Conservation (phyloP, 169 alveolate genomes). For the Plasmodium inui region DNA sequence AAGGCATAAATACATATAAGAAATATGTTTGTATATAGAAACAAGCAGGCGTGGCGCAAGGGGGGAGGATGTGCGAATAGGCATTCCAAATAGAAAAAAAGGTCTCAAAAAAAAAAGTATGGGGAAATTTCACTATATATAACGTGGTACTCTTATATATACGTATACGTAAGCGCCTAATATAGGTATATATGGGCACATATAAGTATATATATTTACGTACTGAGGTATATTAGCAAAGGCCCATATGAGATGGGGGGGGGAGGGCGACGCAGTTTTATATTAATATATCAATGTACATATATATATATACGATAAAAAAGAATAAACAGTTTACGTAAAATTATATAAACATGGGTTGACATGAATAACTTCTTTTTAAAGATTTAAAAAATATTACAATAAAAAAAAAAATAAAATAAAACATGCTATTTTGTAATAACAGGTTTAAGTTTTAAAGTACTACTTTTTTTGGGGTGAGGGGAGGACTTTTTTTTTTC, state of each 20-base stretch:
- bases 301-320: background rate
- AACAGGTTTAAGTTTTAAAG: background rate
- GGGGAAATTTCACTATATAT: background rate
- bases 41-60: background rate
- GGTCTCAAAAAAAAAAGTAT: background rate
- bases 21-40: background rate
- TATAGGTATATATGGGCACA: background rate
- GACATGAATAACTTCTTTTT: background rate
- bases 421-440: background rate
- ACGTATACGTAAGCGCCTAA: background rate
- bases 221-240: background rate
- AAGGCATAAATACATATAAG: background rate
- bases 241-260: background rate
- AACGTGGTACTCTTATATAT: background rate
- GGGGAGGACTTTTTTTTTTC: background rate
- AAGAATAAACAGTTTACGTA: background rate
- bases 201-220: background rate
- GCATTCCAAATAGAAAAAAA: background rate
- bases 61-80: background rate
- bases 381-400: conserved; percentile 2
- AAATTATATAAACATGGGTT: background rate
- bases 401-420: background rate
- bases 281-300: background rate
- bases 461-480: background rate
- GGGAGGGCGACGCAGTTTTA: background rate